Evolutionary conservation across 768 basidiomycete species (phyloP), one percentile per base, ranked within the genome.

Genomic region (Trametes punicea): DNA sequence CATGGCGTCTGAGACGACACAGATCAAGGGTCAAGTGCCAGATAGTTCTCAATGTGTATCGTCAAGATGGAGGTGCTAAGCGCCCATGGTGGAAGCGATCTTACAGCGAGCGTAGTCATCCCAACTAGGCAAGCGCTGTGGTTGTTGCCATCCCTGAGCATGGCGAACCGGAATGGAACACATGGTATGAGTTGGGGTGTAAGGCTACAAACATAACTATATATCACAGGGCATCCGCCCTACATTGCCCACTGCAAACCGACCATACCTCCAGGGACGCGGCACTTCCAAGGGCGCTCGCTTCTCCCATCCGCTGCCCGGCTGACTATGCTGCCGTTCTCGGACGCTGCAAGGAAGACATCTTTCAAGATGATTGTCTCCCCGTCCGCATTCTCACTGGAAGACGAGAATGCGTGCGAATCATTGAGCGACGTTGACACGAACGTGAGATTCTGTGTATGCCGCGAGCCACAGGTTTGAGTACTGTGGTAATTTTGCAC

Each of bases 1-100:
- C 91, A 93, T 92, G 10, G 15, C 21, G 52, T 39, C 42, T 3
- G 15, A 4, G 1, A 3, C 2, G 6, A 20, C 16, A n/a, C 18
- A 47, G 18, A 20, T 18, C 16, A 20, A 21, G 46, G 46, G 20
- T 16, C 21, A 23, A 20, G 31, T 47, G 30, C 9, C 10, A 33
- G 31, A 31, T 20, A 20, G 34, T 4, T 23, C 23, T 44, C 15
- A 10, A 21, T 23, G 26, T 29, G 25, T 13, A 29, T 23, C 15
- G 48, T 15, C 15, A 4, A 15, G 33, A n/a, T 11, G 31, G 42
- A 9, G 30, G 41, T 4, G 34, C 34, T 51, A 40, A 30, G 20
- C 50, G 50, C 39, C 20, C 39, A 33, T 52, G 20, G 20, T 41
- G 30, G 20, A 25, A 29, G 23, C 50, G 39, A 42, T 11, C 30